A percentile compares a stretch with the other conserved stretches of the same genome.
Conservation (phyloP, 768 basidiomycete species). For the Tubosaeta brunneosetosa region DNA sequence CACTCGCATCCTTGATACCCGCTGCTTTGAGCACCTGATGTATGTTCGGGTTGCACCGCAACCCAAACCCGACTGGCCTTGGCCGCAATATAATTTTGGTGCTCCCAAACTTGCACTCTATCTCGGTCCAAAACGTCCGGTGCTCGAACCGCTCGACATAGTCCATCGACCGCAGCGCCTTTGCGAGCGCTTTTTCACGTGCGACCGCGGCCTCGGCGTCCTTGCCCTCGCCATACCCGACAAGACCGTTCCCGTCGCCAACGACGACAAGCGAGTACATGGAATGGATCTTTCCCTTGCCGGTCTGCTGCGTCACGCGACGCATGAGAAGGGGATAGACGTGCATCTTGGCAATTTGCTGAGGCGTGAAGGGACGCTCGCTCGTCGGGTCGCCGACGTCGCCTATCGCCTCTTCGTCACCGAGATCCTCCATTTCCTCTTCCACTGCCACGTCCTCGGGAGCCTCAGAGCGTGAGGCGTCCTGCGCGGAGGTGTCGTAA, state of each 20-base stretch:
- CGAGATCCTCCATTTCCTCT: conserved; percentile 14
- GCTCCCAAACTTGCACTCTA: conserved; percentile 78
- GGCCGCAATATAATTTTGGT: conserved; percentile 79
- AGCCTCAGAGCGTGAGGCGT: background rate
- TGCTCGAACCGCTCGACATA: conserved; percentile 90
- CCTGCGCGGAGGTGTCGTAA: conserved; percentile 18
- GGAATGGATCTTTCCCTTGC: conserved; percentile 83
- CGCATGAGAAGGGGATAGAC: conserved; percentile 42
- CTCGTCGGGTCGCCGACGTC: conserved; percentile 14
- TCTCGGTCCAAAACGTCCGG: conserved; percentile 92
- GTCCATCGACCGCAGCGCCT: conserved; percentile 87
- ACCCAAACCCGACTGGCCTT: conserved; percentile 84
- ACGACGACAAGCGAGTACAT: conserved; percentile 63
- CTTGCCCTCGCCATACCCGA: conserved; percentile 82
- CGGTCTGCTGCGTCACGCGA: conserved; percentile 82
- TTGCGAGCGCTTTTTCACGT: conserved; percentile 49
- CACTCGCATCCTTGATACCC: conserved; percentile 91
- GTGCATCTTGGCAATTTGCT: conserved; percentile 33
- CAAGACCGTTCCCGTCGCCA: conserved; percentile 78
- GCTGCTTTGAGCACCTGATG: conserved; percentile 90
- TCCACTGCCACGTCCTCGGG: conserved; percentile 10
- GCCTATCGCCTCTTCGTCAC: conserved; percentile 19
- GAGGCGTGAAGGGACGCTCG: conserved; percentile 13
- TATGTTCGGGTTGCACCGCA: conserved; percentile 83
- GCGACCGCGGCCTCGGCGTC: conserved; percentile 54